Evolutionary conservation across 2,329 filamentous ascomycete genomes (phyloP), one percentile per base, ranked within the genome.

Genomic region (Neonectria magnoliae): DNA sequence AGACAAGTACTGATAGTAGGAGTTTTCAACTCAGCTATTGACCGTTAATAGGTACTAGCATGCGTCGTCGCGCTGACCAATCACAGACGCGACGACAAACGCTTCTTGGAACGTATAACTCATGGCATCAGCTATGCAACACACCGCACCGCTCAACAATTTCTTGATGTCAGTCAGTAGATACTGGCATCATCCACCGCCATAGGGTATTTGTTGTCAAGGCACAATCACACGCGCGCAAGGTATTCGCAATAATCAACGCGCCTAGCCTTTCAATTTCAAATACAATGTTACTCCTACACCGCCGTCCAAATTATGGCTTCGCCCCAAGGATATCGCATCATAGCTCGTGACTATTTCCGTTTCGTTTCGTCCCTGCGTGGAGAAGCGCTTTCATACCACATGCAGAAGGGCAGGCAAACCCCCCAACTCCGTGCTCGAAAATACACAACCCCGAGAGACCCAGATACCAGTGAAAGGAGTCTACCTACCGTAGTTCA

Each of bases 341-440:
- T 73, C 71, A 68, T 72, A 57, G 55, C 50, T 74, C 71, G 71
- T 73, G 70, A 73, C 70, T 67, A 65, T 62, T 38, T 71, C 68
- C 68, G 60, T 78, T 77, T 77, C 66, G 65, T 66, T 69, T 77
- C 70, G 71, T 75, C 76, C 71, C 71, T 76, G 73, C 77, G 79
- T 81, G 78, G 79, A 80, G 79, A 82, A 81, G 79, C 79, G 75
- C 80, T 83, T 84, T 84, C 83, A 77, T 81, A 80, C 82, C 82
- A 82, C 82, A 79, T 78, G 80, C 78, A 79, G 77, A 78, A 78
- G 78, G 76, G 76, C 73, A 79, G 71, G 69, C 71, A 71, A 73
- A 77, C 75, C 77, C 82, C 82, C 80, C 77, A 83, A 86, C 84
- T 80, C 85, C 85, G 81, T 80, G 84, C 84, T 87, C 87, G 79